These are phyloP conservation scores for Sphaerulina populicola DNA, from an alignment of 2,329 filamentous ascomycete species.

Conservation along the genomic window DNA sequence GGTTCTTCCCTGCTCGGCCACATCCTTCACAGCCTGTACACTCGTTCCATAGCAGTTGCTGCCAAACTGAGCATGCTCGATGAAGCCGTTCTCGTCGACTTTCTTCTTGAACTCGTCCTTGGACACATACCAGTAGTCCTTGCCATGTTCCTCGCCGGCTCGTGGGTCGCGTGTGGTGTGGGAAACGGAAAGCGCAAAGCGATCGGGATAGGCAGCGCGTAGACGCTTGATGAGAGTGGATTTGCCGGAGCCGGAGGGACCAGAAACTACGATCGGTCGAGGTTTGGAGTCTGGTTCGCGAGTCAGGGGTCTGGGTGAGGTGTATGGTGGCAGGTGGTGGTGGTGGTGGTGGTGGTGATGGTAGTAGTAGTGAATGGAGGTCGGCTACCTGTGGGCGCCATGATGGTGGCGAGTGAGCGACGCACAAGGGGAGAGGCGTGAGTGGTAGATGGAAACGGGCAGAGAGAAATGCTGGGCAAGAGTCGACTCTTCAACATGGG, in stretches of 20 bases:
- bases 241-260: constrained; percentile 73
- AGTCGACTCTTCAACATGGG: not conserved
- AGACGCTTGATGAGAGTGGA: constrained; percentile 68
- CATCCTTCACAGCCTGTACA: constrained; percentile 67
- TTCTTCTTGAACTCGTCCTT: constrained; percentile 60
- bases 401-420: constrained; percentile 12
- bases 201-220: constrained; percentile 56
- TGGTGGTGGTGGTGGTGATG: not conserved
- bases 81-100: constrained; percentile 62
- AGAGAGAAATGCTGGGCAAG: not conserved
- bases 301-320: constrained; percentile 4
- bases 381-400: constrained; percentile 17
- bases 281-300: constrained; percentile 13
- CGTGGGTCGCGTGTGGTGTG: constrained; percentile 76
- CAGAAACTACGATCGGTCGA: constrained; percentile 67
- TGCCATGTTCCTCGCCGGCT: constrained; percentile 63
- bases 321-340: not conserved
- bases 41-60: constrained; percentile 82
- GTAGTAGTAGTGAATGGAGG: not conserved
- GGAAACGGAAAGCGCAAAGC: constrained; percentile 54
- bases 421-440: not conserved
- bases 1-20: constrained; percentile 59
- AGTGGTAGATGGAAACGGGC: not conserved
- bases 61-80: constrained; percentile 80
- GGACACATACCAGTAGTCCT: constrained; percentile 72